phyloP scores from a whole-genome alignment of 768 basidiomycete species.

The Leccinum variicolor region DNA sequence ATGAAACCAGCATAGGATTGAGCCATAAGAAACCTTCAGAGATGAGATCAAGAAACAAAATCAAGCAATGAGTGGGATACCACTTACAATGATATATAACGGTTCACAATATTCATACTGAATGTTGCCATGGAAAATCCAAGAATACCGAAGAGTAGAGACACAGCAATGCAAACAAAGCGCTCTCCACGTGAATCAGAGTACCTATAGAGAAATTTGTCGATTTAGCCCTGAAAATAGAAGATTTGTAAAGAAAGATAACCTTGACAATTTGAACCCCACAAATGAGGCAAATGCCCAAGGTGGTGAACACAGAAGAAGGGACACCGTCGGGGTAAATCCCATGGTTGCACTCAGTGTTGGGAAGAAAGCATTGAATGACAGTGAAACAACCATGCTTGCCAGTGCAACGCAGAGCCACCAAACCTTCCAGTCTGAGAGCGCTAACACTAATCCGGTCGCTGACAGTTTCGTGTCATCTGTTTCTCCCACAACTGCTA shows the following conservation, averaged over 20 bases:
- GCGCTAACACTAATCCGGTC: constrained; percentile 53
- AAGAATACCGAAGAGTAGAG: constrained; percentile 57
- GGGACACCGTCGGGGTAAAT: constrained; percentile 57
- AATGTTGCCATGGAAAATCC: constrained; percentile 66
- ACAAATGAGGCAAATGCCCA: constrained; percentile 61
- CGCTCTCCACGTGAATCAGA: constrained; percentile 72
- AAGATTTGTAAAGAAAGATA: constrained; percentile 2
- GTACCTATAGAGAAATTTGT: constrained; percentile 40
- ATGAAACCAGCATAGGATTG: constrained; percentile 73
- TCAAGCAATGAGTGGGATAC: not conserved
- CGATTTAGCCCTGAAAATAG: not conserved
- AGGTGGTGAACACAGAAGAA: constrained; percentile 70
- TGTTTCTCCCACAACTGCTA: constrained; percentile 46
- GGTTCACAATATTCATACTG: constrained; percentile 57
- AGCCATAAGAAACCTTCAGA: constrained; percentile 68
- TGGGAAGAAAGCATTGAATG: constrained; percentile 81
- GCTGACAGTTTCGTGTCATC: constrained; percentile 30
- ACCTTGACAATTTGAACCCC: constrained; percentile 54
- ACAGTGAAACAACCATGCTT: constrained; percentile 54
- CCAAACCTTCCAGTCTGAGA: constrained; percentile 84
- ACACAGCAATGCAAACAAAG: constrained; percentile 57
- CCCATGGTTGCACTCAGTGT: constrained; percentile 73
- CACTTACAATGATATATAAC: constrained; percentile 63
- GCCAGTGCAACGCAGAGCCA: constrained; percentile 66
- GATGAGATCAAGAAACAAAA: not conserved